Evolutionary conservation across 2,329 filamentous ascomycete genomes (phyloP).

Genomic region (Dryadomyces quercivorus): DNA sequence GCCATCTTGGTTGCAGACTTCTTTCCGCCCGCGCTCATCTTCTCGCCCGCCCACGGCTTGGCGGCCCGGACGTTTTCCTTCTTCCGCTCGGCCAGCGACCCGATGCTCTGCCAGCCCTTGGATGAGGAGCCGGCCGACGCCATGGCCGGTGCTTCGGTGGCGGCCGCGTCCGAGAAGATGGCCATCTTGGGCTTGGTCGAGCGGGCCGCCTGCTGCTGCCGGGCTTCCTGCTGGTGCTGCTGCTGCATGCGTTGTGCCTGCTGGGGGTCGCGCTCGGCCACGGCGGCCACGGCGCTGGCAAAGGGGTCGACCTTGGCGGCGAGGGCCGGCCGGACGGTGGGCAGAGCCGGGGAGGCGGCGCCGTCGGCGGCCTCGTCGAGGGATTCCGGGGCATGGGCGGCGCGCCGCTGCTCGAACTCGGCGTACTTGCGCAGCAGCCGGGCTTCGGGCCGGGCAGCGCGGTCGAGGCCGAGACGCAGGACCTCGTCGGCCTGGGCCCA

Average conservation of each 20-base stretch:
- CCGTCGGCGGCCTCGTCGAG: conserved; percentile 24
- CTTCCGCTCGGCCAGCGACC: conserved; percentile 72
- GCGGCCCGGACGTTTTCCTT: conserved; percentile 87
- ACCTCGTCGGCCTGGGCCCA: conserved; percentile 93
- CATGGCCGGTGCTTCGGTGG: conserved; percentile 38
- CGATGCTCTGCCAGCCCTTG: conserved; percentile 87
- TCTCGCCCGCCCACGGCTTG: conserved; percentile 87
- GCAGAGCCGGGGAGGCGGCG: conserved; percentile 78
- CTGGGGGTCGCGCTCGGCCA: conserved; percentile 51
- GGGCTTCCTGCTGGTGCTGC: conserved; percentile 6
- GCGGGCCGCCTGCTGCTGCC: conserved; percentile 28
- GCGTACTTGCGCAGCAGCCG: conserved; percentile 78
- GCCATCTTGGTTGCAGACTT: conserved; percentile 72
- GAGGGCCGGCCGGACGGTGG: conserved; percentile 68
- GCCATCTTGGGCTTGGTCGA: conserved; percentile 67
- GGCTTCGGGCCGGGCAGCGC: conserved; percentile 71
- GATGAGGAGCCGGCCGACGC: conserved; percentile 38
- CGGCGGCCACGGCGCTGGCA: conserved; percentile 37
- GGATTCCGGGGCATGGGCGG: conserved; percentile 47
- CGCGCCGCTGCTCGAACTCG: conserved; percentile 72
- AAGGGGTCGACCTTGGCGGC: conserved; percentile 82
- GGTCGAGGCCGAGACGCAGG: conserved; percentile 79
- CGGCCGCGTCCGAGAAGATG: conserved; percentile 75
- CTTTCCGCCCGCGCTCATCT: conserved; percentile 74
- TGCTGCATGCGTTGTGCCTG: conserved; percentile 20